A percentile compares a stretch with the other conserved stretches of the same genome.
phyloP scores from a whole-genome alignment of 2,329 filamentous ascomycete genomes.

The Chalaropsis ovoidea region DNA sequence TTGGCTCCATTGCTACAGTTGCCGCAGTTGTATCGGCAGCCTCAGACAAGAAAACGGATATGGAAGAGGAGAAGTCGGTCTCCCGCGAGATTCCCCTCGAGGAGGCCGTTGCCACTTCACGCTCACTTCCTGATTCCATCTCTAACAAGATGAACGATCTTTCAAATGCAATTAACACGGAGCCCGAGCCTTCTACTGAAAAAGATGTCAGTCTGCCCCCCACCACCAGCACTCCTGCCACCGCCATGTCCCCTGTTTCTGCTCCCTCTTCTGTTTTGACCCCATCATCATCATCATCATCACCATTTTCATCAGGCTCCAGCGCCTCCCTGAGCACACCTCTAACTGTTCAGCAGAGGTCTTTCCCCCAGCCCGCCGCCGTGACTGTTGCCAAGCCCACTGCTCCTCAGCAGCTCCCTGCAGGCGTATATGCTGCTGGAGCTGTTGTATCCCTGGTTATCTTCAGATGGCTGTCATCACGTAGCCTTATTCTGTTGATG shows the following conservation, averaged over 20 bases:
- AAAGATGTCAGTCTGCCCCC: constrained; percentile 24
- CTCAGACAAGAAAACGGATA: background rate
- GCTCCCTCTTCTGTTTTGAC: constrained; percentile 1
- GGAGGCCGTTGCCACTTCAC: background rate
- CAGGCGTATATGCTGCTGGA: background rate
- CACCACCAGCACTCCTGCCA: background rate
- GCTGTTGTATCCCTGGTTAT: constrained; percentile 6
- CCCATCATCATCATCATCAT: background rate
- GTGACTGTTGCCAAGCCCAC: background rate
- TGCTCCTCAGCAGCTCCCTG: background rate
- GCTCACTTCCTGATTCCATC: background rate
- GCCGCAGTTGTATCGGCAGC: background rate
- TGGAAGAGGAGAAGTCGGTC: background rate
- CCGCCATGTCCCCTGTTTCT: constrained; percentile 2
- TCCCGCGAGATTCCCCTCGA: background rate
- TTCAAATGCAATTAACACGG: background rate
- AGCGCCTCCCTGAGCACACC: constrained; percentile 9
- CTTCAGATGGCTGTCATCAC: constrained; percentile 12
- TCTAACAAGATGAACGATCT: background rate
- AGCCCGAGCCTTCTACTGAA: constrained; percentile 16
- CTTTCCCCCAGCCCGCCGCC: constrained; percentile 9
- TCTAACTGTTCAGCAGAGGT: constrained; percentile 24
- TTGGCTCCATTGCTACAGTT: background rate
- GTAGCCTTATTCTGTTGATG: constrained; percentile 14
- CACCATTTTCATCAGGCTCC: constrained; percentile 5